Percentiles rank a stretch among this genome's conserved stretches.
Conservation (phyloP, 768 basidiomycete genomes). For the Auriscalpium microsporum region DNA sequence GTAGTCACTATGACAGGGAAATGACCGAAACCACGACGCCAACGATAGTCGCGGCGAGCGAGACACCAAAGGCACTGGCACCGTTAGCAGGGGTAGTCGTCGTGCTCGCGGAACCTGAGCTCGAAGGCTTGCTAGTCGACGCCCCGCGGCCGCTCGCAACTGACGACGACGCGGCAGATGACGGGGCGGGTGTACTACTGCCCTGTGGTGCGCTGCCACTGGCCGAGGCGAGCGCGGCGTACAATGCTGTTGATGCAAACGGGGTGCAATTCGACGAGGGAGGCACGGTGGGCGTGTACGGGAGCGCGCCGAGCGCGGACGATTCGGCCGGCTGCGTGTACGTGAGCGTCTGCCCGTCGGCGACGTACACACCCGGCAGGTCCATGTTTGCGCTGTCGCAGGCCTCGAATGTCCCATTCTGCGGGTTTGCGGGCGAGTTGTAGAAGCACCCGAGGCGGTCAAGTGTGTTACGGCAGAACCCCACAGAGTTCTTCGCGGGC, state of each 20-base stretch:
- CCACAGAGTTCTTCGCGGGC: conserved; percentile 27
- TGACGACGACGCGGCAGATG: not conserved
- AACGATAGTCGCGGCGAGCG: conserved; percentile 4
- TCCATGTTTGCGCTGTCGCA: conserved; percentile 61
- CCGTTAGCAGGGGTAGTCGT: conserved; percentile 6
- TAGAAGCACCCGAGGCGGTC: conserved; percentile 70
- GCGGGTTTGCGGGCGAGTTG: conserved; percentile 61
- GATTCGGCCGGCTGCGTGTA: not conserved
- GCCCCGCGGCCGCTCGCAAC: not conserved
- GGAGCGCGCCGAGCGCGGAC: not conserved
- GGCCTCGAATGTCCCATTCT: conserved; percentile 49
- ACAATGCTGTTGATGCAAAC: conserved; percentile 21
- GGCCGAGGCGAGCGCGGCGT: not conserved
- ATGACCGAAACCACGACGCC: conserved; percentile 4
- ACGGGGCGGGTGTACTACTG: too few relatives aligned
- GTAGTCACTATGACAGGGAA: too few relatives aligned
- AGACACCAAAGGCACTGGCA: conserved; percentile 2
- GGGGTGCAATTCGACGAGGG: conserved; percentile 37
- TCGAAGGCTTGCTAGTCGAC: not conserved
- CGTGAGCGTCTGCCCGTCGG: not conserved
- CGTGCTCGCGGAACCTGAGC: not conserved
- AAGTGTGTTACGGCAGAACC: conserved; percentile 60
- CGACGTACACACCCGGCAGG: conserved; percentile 43
- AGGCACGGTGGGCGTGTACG: conserved; percentile 22
- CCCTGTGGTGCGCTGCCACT: not conserved